These are phyloP conservation scores for Ascochyta rabiei DNA, from an alignment of 2,329 filamentous ascomycete species.

Conservation along the genomic window DNA sequence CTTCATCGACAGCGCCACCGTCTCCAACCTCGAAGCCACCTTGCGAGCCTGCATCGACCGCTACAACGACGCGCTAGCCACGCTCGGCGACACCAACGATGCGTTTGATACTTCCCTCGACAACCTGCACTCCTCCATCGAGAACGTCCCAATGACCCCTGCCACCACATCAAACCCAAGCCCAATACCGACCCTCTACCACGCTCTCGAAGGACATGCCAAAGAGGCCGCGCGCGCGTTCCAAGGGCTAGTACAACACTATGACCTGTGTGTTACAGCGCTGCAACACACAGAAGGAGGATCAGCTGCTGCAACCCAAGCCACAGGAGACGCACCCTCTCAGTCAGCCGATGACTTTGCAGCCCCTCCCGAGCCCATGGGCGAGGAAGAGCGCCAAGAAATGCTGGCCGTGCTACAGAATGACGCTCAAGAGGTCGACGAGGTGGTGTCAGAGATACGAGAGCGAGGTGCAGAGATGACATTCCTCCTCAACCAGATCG, in stretches of 20 bases:
- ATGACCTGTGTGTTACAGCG: conserved; percentile 90
- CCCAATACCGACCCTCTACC: conserved; percentile 56
- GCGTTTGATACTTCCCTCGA: conserved; percentile 76
- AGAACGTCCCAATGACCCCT: conserved; percentile 41
- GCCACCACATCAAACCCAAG: conserved; percentile 40
- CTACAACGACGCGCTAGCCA: conserved; percentile 70
- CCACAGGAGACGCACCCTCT: conserved; percentile 44
- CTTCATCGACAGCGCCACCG: conserved; percentile 76
- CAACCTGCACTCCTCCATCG: conserved; percentile 44
- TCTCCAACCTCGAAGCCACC: conserved; percentile 68
- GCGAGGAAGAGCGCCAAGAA: conserved; percentile 75
- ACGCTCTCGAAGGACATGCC: conserved; percentile 71
- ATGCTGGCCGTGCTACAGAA: conserved; percentile 81
- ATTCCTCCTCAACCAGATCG: conserved; percentile 66
- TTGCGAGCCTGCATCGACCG: conserved; percentile 74
- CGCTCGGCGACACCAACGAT: conserved; percentile 59
- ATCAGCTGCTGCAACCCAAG: conserved; percentile 54
- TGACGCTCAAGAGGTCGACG: conserved; percentile 68
- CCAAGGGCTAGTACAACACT: conserved; percentile 81
- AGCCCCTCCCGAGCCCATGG: conserved; percentile 71
- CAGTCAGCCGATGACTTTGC: conserved; percentile 37
- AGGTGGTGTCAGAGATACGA: conserved; percentile 70
- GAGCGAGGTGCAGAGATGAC: conserved; percentile 81
- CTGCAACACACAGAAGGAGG: conserved; percentile 82
- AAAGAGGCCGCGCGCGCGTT: conserved; percentile 82